A percentile compares a stretch with the other conserved stretches of the same genome.
Evolutionary conservation across 2,329 filamentous ascomycete genomes (phyloP).

Genomic region (Fusarium solani-melongenae): DNA sequence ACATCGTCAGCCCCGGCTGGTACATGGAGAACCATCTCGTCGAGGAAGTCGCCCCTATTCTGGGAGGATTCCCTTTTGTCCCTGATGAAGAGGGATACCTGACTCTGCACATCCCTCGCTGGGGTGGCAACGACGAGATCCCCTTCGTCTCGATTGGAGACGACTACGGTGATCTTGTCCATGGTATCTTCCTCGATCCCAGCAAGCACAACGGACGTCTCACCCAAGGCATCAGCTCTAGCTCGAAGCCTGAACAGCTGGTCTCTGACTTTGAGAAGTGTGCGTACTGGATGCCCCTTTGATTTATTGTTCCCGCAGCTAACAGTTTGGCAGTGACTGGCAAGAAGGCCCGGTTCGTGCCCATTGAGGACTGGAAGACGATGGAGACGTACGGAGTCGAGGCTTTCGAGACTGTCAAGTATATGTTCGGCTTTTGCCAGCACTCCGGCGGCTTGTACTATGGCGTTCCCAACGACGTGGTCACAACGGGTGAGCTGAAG

Average conservation of each 20-base stretch:
- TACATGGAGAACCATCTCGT: conserved; percentile 56
- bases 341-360: conserved; percentile 46
- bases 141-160: conserved; percentile 53
- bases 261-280: conserved; percentile 48
- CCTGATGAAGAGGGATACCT: conserved; percentile 50
- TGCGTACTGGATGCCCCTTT: not conserved
- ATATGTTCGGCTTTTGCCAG: conserved; percentile 52
- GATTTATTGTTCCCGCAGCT: not conserved
- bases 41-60: conserved; percentile 46
- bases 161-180: conserved; percentile 59
- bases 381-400: conserved; percentile 47
- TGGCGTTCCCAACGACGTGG: conserved; percentile 42
- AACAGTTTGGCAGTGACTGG: conserved; percentile 41
- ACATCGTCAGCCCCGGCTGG: conserved; percentile 52
- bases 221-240: conserved; percentile 52
- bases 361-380: conserved; percentile 46
- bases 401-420: conserved; percentile 50
- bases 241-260: conserved; percentile 45
- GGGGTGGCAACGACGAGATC: conserved; percentile 51
- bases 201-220: conserved; percentile 49
- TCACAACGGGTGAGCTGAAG: conserved; percentile 43
- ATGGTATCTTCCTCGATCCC: conserved; percentile 56
- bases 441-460: conserved; percentile 48
- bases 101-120: conserved; percentile 50
- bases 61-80: conserved; percentile 55